These are phyloP conservation scores for Alternaria dauci DNA, from an alignment of 2,329 filamentous ascomycete genomes.

Conservation along the genomic window DNA sequence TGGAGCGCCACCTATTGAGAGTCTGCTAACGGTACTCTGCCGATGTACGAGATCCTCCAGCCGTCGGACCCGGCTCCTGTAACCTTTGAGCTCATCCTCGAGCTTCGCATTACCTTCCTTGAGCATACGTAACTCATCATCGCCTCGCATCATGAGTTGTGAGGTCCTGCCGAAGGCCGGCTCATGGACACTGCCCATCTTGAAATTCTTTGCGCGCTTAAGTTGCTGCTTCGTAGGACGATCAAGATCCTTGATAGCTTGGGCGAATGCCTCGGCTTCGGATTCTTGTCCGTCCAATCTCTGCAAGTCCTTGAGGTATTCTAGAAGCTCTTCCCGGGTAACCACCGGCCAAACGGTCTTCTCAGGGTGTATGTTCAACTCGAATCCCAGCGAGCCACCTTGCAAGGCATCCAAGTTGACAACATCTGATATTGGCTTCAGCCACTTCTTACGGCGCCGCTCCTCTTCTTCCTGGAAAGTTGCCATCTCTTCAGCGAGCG, in stretches of 20 bases:
- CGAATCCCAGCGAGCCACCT: conserved; percentile 75
- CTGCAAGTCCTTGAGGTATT: conserved; percentile 73
- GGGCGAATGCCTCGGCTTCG: conserved; percentile 75
- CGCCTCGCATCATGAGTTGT: conserved; percentile 78
- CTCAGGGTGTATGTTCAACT: conserved; percentile 83
- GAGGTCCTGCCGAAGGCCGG: conserved; percentile 87
- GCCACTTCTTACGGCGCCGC: conserved; percentile 87
- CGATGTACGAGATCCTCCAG: conserved; percentile 92
- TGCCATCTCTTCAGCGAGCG: conserved; percentile 90
- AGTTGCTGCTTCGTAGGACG: conserved; percentile 85
- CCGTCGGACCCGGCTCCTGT: conserved; percentile 90
- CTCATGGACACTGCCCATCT: conserved; percentile 94
- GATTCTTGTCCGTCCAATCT: conserved; percentile 70
- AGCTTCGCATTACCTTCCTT: conserved; percentile 65
- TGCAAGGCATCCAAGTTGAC: conserved; percentile 73
- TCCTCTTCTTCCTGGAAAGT: conserved; percentile 92
- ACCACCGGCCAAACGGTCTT: conserved; percentile 83
- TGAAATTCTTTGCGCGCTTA: conserved; percentile 90
- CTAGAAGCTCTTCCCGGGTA: conserved; percentile 76
- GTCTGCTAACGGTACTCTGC: conserved; percentile 68
- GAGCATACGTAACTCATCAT: conserved; percentile 74
- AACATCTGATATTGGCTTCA: conserved; percentile 81
- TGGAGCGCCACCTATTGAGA: conserved; percentile 60
- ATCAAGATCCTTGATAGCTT: conserved; percentile 80
- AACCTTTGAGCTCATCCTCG: conserved; percentile 74